A percentile compares a stretch with the other conserved stretches of the same genome.
These are phyloP conservation scores for Bidens hawaiensis DNA, from an alignment of 140 eudicot species.

Conservation along the genomic window DNA sequence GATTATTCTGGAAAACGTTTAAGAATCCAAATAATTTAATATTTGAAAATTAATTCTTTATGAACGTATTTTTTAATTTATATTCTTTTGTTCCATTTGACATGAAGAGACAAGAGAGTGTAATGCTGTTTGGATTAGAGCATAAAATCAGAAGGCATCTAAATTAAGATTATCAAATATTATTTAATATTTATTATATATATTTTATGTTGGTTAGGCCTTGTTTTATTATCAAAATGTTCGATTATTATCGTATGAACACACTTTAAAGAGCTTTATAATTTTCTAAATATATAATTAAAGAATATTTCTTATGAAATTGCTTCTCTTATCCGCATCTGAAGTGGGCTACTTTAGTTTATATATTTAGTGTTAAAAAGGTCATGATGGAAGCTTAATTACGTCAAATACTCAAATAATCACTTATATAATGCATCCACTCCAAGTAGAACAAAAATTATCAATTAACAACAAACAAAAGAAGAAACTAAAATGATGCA, in stretches of 20 bases:
- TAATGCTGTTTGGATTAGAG: slow-evolving; percentile 22
- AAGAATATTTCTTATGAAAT: slow-evolving; percentile 8
- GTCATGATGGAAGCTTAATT: slow-evolving; percentile 28
- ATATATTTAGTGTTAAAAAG: slow-evolving; percentile 20
- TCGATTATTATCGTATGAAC: slow-evolving; percentile 18
- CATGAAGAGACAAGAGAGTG: slow-evolving; percentile 13
- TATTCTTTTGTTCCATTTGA: slow-evolving; percentile 19
- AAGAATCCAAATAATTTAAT: slow-evolving; percentile 14
- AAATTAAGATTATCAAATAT: slow-evolving; percentile 9
- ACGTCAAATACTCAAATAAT: slow-evolving; percentile 20
- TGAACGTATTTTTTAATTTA: slow-evolving; percentile 13
- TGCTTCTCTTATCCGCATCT: slow-evolving; percentile 31
- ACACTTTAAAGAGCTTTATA: slow-evolving; percentile 17
- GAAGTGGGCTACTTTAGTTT: slow-evolving; percentile 26
- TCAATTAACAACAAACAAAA: slow-evolving; percentile 1
- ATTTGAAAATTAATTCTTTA: background rate
- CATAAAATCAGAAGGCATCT: slow-evolving; percentile 10
- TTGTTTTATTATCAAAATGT: slow-evolving; percentile 21
- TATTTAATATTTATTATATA: slow-evolving; percentile 10
- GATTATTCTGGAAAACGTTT: slow-evolving; percentile 19
- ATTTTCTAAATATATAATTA: background rate
- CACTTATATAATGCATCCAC: slow-evolving; percentile 22
- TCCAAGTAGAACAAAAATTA: slow-evolving; percentile 14
- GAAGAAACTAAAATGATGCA: slow-evolving; percentile 4
- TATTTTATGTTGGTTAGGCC: slow-evolving; percentile 26